phyloP scores from a whole-genome alignment of 345 rosid species.

The Microcos paniculata region DNA sequence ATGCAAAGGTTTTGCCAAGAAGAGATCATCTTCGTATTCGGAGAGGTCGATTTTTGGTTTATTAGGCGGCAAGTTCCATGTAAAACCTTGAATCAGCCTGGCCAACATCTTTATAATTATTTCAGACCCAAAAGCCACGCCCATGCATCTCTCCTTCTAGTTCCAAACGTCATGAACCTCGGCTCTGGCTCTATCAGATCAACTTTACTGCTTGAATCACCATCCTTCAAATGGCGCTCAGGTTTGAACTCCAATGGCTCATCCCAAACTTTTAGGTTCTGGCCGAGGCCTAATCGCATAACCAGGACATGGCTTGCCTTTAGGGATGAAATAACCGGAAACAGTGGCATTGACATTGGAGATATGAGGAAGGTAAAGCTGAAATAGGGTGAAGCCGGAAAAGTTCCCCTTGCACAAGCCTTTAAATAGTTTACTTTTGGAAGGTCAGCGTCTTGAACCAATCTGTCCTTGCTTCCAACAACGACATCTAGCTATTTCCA shows the following conservation, averaged over 20 bases:
- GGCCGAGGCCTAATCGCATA: not conserved
- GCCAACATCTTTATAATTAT: not conserved
- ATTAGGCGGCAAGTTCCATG: not conserved
- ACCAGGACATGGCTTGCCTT: not conserved
- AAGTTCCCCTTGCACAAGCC: not conserved
- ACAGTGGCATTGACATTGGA: not conserved
- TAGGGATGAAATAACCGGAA: conserved; percentile 1
- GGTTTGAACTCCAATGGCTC: not conserved
- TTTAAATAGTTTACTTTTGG: not conserved
- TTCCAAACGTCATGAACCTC: not conserved
- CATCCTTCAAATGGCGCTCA: not conserved
- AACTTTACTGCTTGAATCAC: not conserved
- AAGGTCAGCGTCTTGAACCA: not conserved
- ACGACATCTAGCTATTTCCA: not conserved
- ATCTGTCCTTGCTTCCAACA: not conserved
- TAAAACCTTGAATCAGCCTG: not conserved
- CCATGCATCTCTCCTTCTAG: not conserved
- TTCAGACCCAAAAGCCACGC: not conserved
- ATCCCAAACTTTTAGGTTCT: conserved; percentile 7
- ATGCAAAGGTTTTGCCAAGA: not conserved
- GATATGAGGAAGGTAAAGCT: not conserved
- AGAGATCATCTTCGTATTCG: not conserved
- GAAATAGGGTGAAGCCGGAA: conserved; percentile 1
- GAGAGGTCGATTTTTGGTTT: not conserved
- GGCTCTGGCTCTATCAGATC: not conserved